Base-by-base conservation (phyloP, 2,329 filamentous ascomycete genomes). In the Didymella keratinophila region DNA sequence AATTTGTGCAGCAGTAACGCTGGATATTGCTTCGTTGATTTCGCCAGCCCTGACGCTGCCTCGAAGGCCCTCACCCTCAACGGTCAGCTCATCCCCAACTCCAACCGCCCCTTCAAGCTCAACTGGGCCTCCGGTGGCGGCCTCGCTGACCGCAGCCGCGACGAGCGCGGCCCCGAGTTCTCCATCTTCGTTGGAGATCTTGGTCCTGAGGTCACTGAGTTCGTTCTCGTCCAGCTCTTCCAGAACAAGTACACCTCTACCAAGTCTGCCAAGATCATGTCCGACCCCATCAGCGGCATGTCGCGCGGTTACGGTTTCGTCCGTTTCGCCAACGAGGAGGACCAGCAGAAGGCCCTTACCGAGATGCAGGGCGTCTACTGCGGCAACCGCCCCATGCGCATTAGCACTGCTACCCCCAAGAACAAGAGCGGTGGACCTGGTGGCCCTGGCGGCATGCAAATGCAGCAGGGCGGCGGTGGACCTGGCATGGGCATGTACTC, bases 251-350 rank as follows among this genome's bases (percentile, higher is more conserved):
- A 96, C 84, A 90, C 91, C 0, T 96, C 93, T 9, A 98, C 94
- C 91, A 98, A 98, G 84, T 97, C 93, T 36, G 95, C 95, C 74
- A 99, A 99, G 86, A 99, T 99, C 80, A 99, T 99, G 95, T 97
- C 94, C 61, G 95, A 99, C 74, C 94, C 95, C 61, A 95, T 98
- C 80, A 96, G 91, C 64, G 95, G 95, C 70, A 94, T 98, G 86
- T 97, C 93, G 64, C 93, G 95, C 64, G 95, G 95, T 56, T 99
- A 99, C 74, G 95, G 95, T 45, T 99, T 99, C 72, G 95, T 99
- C 52, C 92, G 95, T 67, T 99, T 99, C 82, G 92, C 92, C 51
- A 92, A 96, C 68, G 94, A 98, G 82, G 87, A 88, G 67, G 95
- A 99, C 74, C 94, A 98, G 83, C 94, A 99, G 83, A 92, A 93